phyloP scores from a whole-genome alignment of 2,329 filamentous ascomycete genomes.

The Cladophialophora bantiana region DNA sequence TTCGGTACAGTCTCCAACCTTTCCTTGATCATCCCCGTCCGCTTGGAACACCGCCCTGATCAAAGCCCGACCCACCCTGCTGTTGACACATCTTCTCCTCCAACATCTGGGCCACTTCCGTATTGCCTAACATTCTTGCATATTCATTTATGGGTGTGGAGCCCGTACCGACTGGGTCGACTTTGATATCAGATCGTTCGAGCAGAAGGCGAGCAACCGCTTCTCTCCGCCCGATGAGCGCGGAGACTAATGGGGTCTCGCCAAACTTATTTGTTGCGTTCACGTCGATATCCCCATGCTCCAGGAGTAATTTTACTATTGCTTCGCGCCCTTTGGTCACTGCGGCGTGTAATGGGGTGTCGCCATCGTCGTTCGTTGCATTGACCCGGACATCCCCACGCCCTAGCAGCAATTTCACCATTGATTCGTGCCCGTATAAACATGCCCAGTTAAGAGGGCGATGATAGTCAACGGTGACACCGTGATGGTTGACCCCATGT shows the following conservation, averaged over 20 bases:
- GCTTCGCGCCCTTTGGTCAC: background rate
- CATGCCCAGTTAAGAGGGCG: background rate
- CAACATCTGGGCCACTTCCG: background rate
- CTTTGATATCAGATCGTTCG: background rate
- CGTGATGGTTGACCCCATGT: background rate
- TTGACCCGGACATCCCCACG: background rate
- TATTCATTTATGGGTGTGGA: too few relatives aligned
- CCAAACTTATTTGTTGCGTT: background rate
- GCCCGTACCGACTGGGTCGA: background rate
- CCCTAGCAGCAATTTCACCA: background rate
- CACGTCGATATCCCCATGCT: background rate
- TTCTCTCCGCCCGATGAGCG: background rate
- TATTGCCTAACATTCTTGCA: background rate
- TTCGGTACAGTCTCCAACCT: too few relatives aligned
- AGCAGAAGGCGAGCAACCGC: background rate
- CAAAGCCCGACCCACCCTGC: background rate
- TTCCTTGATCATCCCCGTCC: too few relatives aligned
- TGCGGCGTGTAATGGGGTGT: background rate
- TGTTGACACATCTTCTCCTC: background rate
- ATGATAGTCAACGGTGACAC: background rate
- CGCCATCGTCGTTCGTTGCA: too few relatives aligned
- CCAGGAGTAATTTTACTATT: background rate
- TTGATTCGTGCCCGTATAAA: background rate
- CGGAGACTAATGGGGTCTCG: background rate
- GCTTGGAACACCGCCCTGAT: background rate